Evolutionary conservation across 1,284 basidiomycete genomes (phyloP), one percentile per base, ranked within the genome.

Genomic region (Schizophyllum amplum): DNA sequence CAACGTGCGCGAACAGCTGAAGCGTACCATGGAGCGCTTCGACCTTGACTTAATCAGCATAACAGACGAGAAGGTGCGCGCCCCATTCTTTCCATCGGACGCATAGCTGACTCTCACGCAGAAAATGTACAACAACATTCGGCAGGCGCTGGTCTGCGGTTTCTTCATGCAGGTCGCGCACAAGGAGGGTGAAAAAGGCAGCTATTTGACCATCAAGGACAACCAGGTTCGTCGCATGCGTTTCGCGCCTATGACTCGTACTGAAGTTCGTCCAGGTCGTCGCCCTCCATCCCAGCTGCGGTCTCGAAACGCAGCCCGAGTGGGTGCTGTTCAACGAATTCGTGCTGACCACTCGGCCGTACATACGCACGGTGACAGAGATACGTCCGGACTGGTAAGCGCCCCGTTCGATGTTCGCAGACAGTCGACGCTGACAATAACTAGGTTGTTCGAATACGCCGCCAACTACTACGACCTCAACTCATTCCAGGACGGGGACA

Each of bases 131-230:
- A 67, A 75, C 59, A 89, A 90, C 65, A 87, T 99, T 59, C 84
- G 92, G 25, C 87, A 89, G 71, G 87, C 90, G 1, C 78, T 99
- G 50, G 88, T 92, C 0, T 92, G 89, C 67, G 96, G 95, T 0
- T 99, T 94, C 80, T 99, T 99, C 75, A 98, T 98, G 96, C 96
- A 98, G 70, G 86, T 96, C 6, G 96, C 95, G 4, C 94, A 98
- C 72, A 93, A 92, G 70, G 92, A 94, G 67, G 92, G 92, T n/a
- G 90, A 93, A 66, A 94, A 93, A 75, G 84, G 84, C 2, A 81
- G 76, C 58, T 95, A 95, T 69, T 67, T 86, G 62, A 98, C 94
- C 0, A 86, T 97, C 62, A 98, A 98, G 74, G 94, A 98, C 69
- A 93, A 95, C 67, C 93, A 95, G n/a, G n/a, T n/a, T n/a, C n/a